Base-by-base conservation (phyloP, 2,329 filamentous ascomycete species). In the Aspergillus sp. region DNA sequence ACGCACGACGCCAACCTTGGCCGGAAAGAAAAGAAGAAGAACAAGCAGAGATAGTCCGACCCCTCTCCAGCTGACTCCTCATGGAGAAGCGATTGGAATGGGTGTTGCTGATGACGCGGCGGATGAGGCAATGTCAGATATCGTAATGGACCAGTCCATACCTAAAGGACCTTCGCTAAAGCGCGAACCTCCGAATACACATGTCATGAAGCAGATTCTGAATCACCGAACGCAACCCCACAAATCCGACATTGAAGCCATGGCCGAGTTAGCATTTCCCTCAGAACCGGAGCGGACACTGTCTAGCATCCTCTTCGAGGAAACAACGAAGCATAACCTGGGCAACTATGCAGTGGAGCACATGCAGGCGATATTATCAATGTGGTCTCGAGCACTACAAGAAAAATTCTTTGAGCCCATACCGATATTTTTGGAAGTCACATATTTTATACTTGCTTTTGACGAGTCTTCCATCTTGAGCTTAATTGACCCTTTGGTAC, bases 11-110 rank as follows among this genome's bases (percentile, higher is more conserved):
- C 84, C 85, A 2, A 82, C 79, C 48, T 79, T 78, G 58, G 77
- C 78, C n/a, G 78, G 77, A 8, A 88, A 87, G 69, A 76, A 85
- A 55, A 87, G 87, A 67, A 74, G 85, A 47, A 73, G 75, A 53
- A 63, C 74, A 13, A 76, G 76, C 17, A 79, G 82, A 49, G 79
- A 81, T 55, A 85, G 82, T 58, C 82, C 84, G 4, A 76, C 79
- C 26, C 74, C 79, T 6, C 68, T 84, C 32, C 74, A 79, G 22
- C 56, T 78, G 26, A 75, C 68, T 43, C 70, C 71, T 15, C 65
- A 65, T 3, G 65, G 62, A 20, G 68, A 71, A 39, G 54, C 54
- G 13, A 62, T 60, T 39, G 63, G 62, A 34, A 67, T 57, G 53
- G 73, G 66, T 62, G 64, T 59, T 12, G 72, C 63, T 54, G 66